Evolutionary conservation across 2,329 filamentous ascomycete species (phyloP).

Genomic region (Thelonectria rubi): DNA sequence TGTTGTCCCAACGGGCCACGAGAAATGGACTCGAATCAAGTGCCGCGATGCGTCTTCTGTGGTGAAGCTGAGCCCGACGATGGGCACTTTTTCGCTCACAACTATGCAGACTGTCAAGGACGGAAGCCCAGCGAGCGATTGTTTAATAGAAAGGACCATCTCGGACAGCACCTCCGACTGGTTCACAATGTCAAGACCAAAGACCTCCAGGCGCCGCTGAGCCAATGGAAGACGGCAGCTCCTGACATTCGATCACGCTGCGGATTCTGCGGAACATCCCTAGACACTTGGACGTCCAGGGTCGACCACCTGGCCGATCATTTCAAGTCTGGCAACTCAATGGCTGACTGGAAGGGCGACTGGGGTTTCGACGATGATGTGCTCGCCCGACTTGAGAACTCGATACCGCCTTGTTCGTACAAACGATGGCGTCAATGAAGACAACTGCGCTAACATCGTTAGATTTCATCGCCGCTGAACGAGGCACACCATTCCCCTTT

Average conservation of each 20-base stretch:
- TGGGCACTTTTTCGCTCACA: conserved; percentile 46
- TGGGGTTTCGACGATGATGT: conserved; percentile 51
- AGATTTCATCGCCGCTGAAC: conserved; percentile 25
- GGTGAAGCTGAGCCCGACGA: conserved; percentile 41
- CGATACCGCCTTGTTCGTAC: conserved; percentile 46
- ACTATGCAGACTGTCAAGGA: conserved; percentile 56
- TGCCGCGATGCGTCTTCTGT: conserved; percentile 53
- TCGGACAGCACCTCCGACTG: conserved; percentile 51
- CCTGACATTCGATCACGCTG: conserved; percentile 41
- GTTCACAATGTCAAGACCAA: conserved; percentile 42
- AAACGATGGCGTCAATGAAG: too few species aligned
- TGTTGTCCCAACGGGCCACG: conserved; percentile 47
- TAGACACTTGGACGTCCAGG: conserved; percentile 48
- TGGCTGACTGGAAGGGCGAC: conserved; percentile 53
- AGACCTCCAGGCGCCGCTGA: not conserved
- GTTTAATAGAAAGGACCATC: conserved; percentile 53
- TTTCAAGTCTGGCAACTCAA: conserved; percentile 50
- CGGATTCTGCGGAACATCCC: conserved; percentile 50
- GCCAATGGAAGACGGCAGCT: conserved; percentile 7
- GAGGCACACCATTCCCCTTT: conserved; percentile 24
- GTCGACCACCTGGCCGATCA: conserved; percentile 52
- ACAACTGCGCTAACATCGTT: too few species aligned
- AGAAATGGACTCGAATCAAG: conserved; percentile 49
- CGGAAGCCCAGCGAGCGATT: conserved; percentile 53
- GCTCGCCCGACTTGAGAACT: conserved; percentile 49